Evolutionary conservation across 2,329 filamentous ascomycete species (phyloP), one percentile per base, ranked within the genome.

Genomic region (Pseudogymnoascus sp.): DNA sequence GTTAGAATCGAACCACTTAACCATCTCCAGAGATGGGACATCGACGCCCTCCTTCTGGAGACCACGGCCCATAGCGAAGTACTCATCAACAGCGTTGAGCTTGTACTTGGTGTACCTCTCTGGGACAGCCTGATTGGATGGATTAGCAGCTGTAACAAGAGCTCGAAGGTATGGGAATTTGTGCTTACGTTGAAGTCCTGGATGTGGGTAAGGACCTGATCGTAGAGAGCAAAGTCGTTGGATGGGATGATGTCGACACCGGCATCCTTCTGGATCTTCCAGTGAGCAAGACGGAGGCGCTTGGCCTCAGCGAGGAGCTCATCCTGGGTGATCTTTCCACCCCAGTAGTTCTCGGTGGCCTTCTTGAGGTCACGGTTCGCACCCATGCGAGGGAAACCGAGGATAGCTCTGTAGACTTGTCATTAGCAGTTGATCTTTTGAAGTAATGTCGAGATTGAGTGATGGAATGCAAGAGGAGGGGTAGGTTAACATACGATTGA

Each of bases 1-100:
- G 89, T 99, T 99, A 69, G 92, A 96, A 85, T 99, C 95, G 77
- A 99, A 99, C 95, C 95, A 99, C 86, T 99, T 99, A 74, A 99
- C 95, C 95, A 99, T 99, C 86, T 99, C 95, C 80, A 96, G 83
- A 75, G 84, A 86, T 71, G 93, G 91, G 69, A 97, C 95, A 79
- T 99, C 95, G 72, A 97, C 84, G 78, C 90, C 86, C 75, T 88
- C 86, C 87, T 91, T 96, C 82, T 99, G 95, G 82, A 96, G 93
- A 76, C 95, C 95, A 88, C 95, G 91, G 75, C 95, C 95, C 91
- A 99, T 96, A 80, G 95, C 95, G 76, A 99, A 99, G 88, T 97
- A 97, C 82, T 96, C 88, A 81, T 99, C 95, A 77, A 99, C 82
- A 69, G 85, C 80, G 79, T 93, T 82, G 69, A 99, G 91, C 72